Base-by-base conservation (phyloP, 441 rosid species). In the Populus hybrid region DNA sequence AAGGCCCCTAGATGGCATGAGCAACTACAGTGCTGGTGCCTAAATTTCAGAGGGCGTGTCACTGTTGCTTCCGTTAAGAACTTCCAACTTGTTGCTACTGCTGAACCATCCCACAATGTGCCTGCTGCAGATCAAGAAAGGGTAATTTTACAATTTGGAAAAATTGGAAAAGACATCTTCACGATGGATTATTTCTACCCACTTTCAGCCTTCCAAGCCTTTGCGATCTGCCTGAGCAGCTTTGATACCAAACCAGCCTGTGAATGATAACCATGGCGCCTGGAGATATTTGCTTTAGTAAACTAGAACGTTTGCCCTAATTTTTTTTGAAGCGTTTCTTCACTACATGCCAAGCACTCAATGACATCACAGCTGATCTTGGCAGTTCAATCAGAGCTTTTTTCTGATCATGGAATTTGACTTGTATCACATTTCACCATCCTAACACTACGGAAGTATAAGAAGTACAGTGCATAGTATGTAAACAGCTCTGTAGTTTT, bases 21-120 rank as follows among this genome's bases (percentile, higher is more conserved):
- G 83, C 97, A 95, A 81, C 88, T 95, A 67, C 97, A 95, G 73
- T 95, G 98, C 75, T 95, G 98, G 98, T 95, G 98, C 85, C 90
- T 95, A 35, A 95, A 95, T 81, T 95, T 95, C 89, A 86, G 86
- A 63, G 98, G 98, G 50, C 97, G 98, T 42, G 97, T 95, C 67
- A 95, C 98, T 0, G 98, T 95, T 69, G 98, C 98, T 71, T 95
- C 98, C 12, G 98, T 95, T 36, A 95, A 95, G 88, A 95, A 95
- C 77, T 95, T 95, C 81, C 97, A 95, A 82, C 97, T 95, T 74
- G 95, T 87, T 23, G 93, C 94, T n/a, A 91, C 88, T 32, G 85
- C 88, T 72, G 94, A 87, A 46, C 77, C 93, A 50, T 87, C 93
- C 26, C 85, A 90, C 61, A 86, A 87, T 70, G 84, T 87, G 61